Conservation (phyloP, 2,329 filamentous ascomycete species). For the Beauveria brongniartii region DNA sequence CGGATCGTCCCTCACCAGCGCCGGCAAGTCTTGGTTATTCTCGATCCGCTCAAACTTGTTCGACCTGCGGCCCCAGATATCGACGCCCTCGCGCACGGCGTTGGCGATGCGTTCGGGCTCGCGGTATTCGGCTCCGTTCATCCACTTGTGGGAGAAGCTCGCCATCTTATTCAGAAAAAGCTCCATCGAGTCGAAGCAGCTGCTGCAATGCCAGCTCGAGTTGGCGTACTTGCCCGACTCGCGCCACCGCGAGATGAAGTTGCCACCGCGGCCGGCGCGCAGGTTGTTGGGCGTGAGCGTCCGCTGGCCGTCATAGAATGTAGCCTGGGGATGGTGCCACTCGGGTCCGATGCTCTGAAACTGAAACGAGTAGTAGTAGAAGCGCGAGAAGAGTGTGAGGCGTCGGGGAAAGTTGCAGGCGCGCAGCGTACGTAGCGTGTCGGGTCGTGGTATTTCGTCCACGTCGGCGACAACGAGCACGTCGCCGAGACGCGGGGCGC, state of each 20-base stretch:
- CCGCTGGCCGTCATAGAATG: constrained; percentile 33
- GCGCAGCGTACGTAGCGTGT: constrained; percentile 38
- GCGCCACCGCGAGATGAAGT: constrained; percentile 3
- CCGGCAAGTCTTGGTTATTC: constrained; percentile 44
- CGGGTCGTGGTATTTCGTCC: constrained; percentile 50
- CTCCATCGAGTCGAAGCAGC: constrained; percentile 48
- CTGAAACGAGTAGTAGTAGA: constrained; percentile 53
- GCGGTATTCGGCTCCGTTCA: constrained; percentile 41
- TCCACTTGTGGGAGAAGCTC: constrained; percentile 46
- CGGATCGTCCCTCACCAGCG: constrained; percentile 32
- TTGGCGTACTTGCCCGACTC: constrained; percentile 30
- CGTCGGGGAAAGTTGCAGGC: constrained; percentile 46
- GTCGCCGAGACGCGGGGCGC: constrained; percentile 39
- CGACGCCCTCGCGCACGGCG: constrained; percentile 41
- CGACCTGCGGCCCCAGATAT: constrained; percentile 45
- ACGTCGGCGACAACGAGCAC: constrained; percentile 53
- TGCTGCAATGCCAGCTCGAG: constrained; percentile 55
- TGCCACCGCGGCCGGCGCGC: constrained; percentile 36
- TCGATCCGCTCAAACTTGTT: constrained; percentile 43
- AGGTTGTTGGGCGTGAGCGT: constrained; percentile 48
- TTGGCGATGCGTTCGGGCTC: constrained; percentile 40
- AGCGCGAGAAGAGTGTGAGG: constrained; percentile 41
- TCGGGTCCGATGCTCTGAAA: constrained; percentile 32
- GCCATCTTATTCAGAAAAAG: constrained; percentile 49
- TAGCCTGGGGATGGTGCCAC: constrained; percentile 55